Conservation (phyloP, 768 basidiomycete species). For the Neoboletus brunneissimus region DNA sequence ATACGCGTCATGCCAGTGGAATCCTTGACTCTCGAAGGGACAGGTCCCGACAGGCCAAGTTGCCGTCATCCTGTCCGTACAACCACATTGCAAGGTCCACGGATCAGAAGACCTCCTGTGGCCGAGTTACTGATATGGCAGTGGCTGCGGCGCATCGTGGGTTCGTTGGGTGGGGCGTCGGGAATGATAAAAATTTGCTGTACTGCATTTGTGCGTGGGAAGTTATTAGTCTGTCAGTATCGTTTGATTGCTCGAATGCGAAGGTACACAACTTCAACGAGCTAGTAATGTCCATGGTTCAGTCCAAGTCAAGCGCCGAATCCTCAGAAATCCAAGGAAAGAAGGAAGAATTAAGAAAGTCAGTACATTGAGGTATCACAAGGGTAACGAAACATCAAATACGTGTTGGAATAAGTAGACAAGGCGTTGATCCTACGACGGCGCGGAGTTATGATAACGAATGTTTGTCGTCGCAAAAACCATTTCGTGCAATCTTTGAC, state of each 20-base stretch:
- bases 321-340: background rate
- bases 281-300: background rate
- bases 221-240: background rate
- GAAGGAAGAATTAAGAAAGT: background rate
- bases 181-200: background rate
- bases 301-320: background rate
- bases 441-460: conserved; percentile 10
- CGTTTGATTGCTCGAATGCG: background rate
- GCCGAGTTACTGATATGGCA: background rate
- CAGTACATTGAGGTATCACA: conserved; percentile 2
- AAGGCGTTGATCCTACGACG: conserved; percentile 9
- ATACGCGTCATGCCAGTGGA: background rate
- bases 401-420: conserved; percentile 9
- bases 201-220: background rate
- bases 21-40: too few species aligned
- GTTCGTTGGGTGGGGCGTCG: background rate
- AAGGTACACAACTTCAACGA: background rate
- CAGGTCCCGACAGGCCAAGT: background rate
- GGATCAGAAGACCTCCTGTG: background rate
- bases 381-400: conserved; percentile 9
- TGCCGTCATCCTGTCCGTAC: background rate
- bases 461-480: conserved; percentile 28
- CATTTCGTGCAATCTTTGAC: conserved; percentile 16
- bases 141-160: background rate
- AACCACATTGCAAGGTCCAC: background rate